Base-by-base conservation (phyloP, 441 rosid genomes). In the Gossypium trilobum region DNA sequence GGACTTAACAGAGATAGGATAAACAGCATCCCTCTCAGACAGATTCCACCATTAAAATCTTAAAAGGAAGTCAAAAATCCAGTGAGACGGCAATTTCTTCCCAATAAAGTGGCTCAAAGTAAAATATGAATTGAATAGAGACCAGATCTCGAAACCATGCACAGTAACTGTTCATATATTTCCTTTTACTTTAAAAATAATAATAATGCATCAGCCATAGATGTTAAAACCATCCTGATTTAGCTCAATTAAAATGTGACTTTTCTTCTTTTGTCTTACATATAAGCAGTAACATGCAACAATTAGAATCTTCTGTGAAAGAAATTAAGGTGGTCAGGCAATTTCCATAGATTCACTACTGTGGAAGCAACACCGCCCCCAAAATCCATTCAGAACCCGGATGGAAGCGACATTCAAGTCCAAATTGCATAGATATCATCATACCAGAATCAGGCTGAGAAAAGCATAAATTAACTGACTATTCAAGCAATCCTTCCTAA, bases 311-410 rank as follows among this genome's bases (percentile, higher is more conserved):
- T 17, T 61, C 51, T 13, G 11, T 3, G 58, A 48, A 67, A 23
- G 39, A 67, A 48, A 67, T 29, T 27, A 33, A 61, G 46, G 23
- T 61, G 67, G 48, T 6, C 25, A 62, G 46, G n/a, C 57, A 67
- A 22, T 68, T 54, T 68, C 61, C 44, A 52, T 51, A 54, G 2
- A 27, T 29, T 52, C 59, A 68, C 27, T 51, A 51, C 14, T 1
- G 29, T n/a, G 57, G 71, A 68, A 51, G 68, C 57, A 46, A 68
- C 58, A 68, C 57, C 23, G 56, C 36, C 36, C 22, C 42, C 71
- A 50, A 68, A 68, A 52, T n/a, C 71, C 16, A 51, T 27, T 51
- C 46, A 48, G 42, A 67, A 67, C 23, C 42, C 8, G 16, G 44
- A 11, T 68, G 46, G 27, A 51, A 52, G 23, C 46, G 20, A 52